Evolutionary conservation across 148 eudicot species (phyloP).

Genomic region (Amaranthus hypochondriacus): DNA sequence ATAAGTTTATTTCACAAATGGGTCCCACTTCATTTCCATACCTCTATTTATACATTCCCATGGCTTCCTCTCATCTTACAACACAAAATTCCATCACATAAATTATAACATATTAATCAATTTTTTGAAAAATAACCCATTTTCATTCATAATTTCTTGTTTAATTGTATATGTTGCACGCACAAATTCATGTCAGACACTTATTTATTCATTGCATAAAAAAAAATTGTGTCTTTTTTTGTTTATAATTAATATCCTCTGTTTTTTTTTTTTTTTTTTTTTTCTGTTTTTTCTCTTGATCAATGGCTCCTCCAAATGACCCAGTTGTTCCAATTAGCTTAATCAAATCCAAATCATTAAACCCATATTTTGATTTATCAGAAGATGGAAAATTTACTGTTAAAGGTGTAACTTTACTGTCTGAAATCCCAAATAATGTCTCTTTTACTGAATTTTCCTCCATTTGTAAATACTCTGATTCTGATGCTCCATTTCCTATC

Average conservation of each 20-base stretch:
- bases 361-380: slow-evolving; percentile 31
- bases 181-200: background rate
- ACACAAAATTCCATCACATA: background rate
- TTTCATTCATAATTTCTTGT: background rate
- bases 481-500: slow-evolving; percentile 43
- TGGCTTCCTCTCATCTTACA: background rate
- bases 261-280: slow-evolving; percentile 8
- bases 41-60: slow-evolving; percentile 5
- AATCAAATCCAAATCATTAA: slow-evolving; percentile 17
- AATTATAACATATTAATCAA: background rate
- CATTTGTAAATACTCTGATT: slow-evolving; percentile 33
- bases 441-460: slow-evolving; percentile 43
- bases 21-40: background rate
- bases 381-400: slow-evolving; percentile 41
- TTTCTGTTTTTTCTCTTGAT: background rate
- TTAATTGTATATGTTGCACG: background rate
- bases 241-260: background rate
- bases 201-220: background rate
- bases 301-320: slow-evolving; percentile 60
- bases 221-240: background rate
- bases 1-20: background rate
- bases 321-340: slow-evolving; percentile 14
- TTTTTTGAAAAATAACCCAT: background rate
- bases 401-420: slow-evolving; percentile 36
- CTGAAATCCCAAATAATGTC: slow-evolving; percentile 52